Base-by-base conservation (phyloP, 495 filamentous ascomycete species). In the Lasiosphaeria miniovina region DNA sequence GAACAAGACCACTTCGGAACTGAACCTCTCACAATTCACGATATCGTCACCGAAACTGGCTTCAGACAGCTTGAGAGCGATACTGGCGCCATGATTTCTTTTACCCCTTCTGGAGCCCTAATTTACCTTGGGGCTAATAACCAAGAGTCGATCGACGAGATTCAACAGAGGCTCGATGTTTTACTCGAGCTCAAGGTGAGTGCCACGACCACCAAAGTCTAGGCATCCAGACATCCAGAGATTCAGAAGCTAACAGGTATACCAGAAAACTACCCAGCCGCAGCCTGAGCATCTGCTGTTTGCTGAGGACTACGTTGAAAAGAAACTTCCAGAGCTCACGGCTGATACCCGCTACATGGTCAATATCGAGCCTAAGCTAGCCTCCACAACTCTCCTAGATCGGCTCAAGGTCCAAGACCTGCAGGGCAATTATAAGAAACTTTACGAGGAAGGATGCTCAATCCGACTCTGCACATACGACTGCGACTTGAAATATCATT, bases 81-180 rank as follows among this genome's bases (percentile, higher is more conserved):
- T 7, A 71, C 69, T 2, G 55, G 56, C 11, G 71, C 74, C 31
- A 14, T 43, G 4, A 54, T 80, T 9, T 50, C 64, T 6, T 55
- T 53, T 11, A 56, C 64, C 34, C 48, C 61, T 3, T 52, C 71
- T 17, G 62, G 61, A n/a, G 54, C 50, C 14, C 49, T 61, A 1
- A 60, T 82, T 2, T 74, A 75, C 41, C 68, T 82, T 43, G 74
- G 71, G 0, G 71, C 59, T 6, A 10, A 64, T 24, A 58, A 56
- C 3, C 11, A 64, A 36, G 62, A 67, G 8, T 40, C 50, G 0
- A 15, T 76, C 6, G 33, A 52, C 31, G 55, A 54, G 17, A 72
- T 64, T 7, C 41, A 69, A 32, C 54, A 57, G 4, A 82, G 75
- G 64, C 68, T 82, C 2, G 67, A 61, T 5, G 68, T 67, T 12